Evolutionary conservation across 1,139 yeast species (phyloP), one percentile per base, ranked within the genome.

Genomic region (Debaryomycetaceae sp.): DNA sequence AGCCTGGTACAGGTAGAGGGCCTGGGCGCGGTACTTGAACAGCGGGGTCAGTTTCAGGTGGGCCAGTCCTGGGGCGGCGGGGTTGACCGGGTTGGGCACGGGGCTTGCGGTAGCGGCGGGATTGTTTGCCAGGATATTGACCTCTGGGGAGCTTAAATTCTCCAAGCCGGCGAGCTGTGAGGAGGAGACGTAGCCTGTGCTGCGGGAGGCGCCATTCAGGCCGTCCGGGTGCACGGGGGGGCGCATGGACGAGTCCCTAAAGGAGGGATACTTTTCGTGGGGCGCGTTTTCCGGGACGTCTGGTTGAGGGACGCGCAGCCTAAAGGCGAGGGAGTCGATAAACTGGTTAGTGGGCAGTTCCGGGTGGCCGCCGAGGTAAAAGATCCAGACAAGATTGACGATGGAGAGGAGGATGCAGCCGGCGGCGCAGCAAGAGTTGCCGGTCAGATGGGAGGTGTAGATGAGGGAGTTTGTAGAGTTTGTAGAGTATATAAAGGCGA

Each of bases 1-100:
- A n/a, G 97, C 96, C 34, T 75, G 77, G 51, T 90, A 90, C 32
- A 80, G 68, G 51, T 85, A 90, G 30, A 87, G 63, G 1, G 96
- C 97, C 40, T 73, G 72, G 3, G 96, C 98, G 36, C 77, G 73
- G 51, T 81, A 82, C 28, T 93, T 83, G 58, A 83, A 87, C 10
- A 10, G 20, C 8, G 10, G 8, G 10, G 20, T 6, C 20, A 18
- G 20, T 6, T 18, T 6, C 20, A 18, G 20, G 6, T 18, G 20
- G 6, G 6, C 20, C 20, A 7, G 20, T n/a, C n/a, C n/a, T n/a
- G n/a, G n/a, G 13, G 27, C 32, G 11, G 27, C 25, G 4, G 27
- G 28, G 3, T 27, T 23, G 11, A 24, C 31, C 13, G 29, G 30
- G 26, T 28, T 22, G 29, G 38, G 38, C 13, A 35, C 37, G 34